Percentiles rank a stretch among this genome's conserved stretches.
Evolutionary conservation across 306 rosid species (phyloP).

Genomic region (Mimosa pudica): DNA sequence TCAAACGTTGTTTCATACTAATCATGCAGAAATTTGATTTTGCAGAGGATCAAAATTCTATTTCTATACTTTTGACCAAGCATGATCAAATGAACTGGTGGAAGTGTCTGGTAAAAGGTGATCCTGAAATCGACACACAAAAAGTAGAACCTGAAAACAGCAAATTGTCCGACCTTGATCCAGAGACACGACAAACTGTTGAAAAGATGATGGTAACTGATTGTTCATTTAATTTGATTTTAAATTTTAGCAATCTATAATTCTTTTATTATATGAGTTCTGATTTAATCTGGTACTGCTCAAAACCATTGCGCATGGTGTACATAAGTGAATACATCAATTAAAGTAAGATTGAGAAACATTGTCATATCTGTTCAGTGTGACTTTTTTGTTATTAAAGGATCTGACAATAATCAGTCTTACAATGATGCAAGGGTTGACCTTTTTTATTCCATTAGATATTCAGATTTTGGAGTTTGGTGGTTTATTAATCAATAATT

Average conservation of each 20-base stretch:
- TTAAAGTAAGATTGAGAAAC: neutral
- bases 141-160: constrained; percentile 92
- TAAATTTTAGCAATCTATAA: neutral
- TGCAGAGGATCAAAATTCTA: constrained; percentile 83
- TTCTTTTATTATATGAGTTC: neutral
- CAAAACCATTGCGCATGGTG: neutral
- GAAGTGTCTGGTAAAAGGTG: constrained; percentile 88
- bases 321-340: neutral
- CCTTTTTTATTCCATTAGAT: neutral
- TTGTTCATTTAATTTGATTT: neutral
- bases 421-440: neutral
- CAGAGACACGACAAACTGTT: constrained; percentile 84
- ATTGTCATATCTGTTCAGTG: neutral
- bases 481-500: neutral
- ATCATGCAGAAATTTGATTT: constrained; percentile 10
- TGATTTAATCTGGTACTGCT: neutral
- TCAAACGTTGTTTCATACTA: neutral
- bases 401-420: neutral
- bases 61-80: constrained; percentile 91
- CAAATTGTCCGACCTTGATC: constrained; percentile 84
- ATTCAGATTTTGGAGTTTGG: neutral
- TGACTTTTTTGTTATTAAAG: neutral
- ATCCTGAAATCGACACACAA: constrained; percentile 86
- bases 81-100: constrained; percentile 98
- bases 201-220: constrained; percentile 91